Conservation (phyloP, 1,284 basidiomycete species). For the Termitomyces sp. region DNA sequence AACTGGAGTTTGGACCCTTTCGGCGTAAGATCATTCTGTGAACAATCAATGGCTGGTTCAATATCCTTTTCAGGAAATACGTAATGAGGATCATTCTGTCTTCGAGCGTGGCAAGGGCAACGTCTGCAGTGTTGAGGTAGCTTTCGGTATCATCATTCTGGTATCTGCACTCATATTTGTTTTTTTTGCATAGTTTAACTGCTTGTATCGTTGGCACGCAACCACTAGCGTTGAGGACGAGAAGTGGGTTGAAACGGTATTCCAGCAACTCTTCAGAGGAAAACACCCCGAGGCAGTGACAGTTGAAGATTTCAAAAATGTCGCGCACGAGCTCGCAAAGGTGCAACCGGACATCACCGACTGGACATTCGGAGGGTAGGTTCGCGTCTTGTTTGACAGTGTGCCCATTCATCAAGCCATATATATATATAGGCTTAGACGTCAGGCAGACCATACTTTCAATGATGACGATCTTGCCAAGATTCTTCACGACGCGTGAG, state of each 20-base stretch:
- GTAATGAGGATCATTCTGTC: slow-evolving; percentile 51
- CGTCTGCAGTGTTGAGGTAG: slow-evolving; percentile 70
- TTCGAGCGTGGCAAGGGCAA: slow-evolving; percentile 77
- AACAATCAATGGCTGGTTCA: not conserved
- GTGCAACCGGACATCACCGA: slow-evolving; percentile 45
- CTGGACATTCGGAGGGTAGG: slow-evolving; percentile 67
- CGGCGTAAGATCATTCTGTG: slow-evolving; percentile 36
- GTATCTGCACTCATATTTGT: not conserved
- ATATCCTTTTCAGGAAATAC: slow-evolving; percentile 48
- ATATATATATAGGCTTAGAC: slow-evolving; percentile 42
- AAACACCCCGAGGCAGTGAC: slow-evolving; percentile 54
- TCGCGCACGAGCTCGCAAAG: slow-evolving; percentile 36
- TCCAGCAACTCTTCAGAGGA: slow-evolving; percentile 48
- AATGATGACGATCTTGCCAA: slow-evolving; percentile 69
- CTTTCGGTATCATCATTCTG: slow-evolving; percentile 8
- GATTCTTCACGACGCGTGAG: slow-evolving; percentile 65
- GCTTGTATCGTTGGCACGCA: slow-evolving; percentile 79
- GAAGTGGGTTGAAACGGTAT: slow-evolving; percentile 54
- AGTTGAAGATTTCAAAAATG: slow-evolving; percentile 53
- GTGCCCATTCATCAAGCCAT: slow-evolving; percentile 8
- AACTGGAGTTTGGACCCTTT: slow-evolving; percentile 72
- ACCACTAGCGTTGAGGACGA: slow-evolving; percentile 68
- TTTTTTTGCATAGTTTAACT: slow-evolving; percentile 58
- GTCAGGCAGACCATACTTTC: slow-evolving; percentile 62
- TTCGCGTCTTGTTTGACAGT: not conserved